Evolutionary conservation across 176 grass and related monocot genomes (phyloP), one percentile per base, ranked within the genome.

Genomic region (Oryza punctata): DNA sequence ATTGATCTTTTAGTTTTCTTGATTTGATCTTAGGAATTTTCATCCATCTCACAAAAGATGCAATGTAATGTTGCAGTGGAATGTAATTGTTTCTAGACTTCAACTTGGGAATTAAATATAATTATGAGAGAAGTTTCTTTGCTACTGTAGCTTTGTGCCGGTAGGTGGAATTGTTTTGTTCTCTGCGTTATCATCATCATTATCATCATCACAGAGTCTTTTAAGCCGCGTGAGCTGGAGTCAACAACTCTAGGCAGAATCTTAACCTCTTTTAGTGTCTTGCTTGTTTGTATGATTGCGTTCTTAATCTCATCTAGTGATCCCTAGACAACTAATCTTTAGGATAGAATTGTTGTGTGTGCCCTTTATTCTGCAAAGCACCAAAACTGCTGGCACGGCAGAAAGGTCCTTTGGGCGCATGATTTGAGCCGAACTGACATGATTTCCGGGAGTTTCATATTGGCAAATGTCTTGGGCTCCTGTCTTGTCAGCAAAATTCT

Each of bases 231-330:
- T 67, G 57, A 85, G 78, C 52, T 89, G 83, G 77, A 65, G 44
- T 71, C 77, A 82, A 77, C 68, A 3, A 61, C 65, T 81, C 47
- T 47, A 75, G 13, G 65, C 61, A 71, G 72, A 90, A 77, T 81
- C 70, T 82, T 26, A 78, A 66, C 25, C 52, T 44, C 78, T 71
- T 76, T 64, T 29, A 67, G 69, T 72, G 60, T 67, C 69, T 25
- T 61, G 23, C 83, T 82, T 33, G 43, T 3, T 12, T 78, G 54
- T 15, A 70, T 77, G 33, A 46, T 70, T 77, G 66, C 14, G 25
- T 69, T 44, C 63, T 65, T 70, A 63, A 76, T 80, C 9, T 64
- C 30, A 65, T 79, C 46, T 54, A 70, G 13, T 16, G 37, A 71
- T 24, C 65, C 24, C 19, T 46, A 68, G 28, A 29, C 60, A 74